Evolutionary conservation across 495 filamentous ascomycete genomes (phyloP), one percentile per base, ranked within the genome.

Genomic region (Halenospora varia): DNA sequence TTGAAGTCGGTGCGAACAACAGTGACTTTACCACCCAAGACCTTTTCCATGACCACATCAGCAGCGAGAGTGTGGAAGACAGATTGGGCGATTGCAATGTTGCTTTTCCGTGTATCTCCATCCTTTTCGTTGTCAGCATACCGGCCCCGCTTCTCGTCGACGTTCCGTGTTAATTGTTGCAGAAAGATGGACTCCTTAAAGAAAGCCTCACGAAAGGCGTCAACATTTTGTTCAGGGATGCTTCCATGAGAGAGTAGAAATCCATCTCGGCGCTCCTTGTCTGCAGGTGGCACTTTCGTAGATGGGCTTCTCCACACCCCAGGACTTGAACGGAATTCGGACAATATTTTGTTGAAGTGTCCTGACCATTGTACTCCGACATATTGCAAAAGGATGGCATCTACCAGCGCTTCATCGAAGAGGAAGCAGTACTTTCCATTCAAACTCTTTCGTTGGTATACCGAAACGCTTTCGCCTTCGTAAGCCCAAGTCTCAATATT

Each of bases 341-440:
- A 61, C 46, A 85, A 76, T 0, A 64, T 65, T 2, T 48, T 17
- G 25, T 78, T 77, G 60, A 87, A 71, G 20, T 76, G 67, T 15
- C 81, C 75, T 9, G 80, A 75, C 83, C 82, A 87, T 47, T 72
- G 77, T 3, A 81, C 64, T 18, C 84, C 84, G 25, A 88, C 75
- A 42, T 83, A 84, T 24, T 87, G 82, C 10, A 87, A 67, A 55
- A 88, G 74, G 15, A 88, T 75, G 2, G 79, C 75, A 53, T 87
- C 82, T 4, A 87, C 71, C 24, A 88, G 70, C 53, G 87, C 85
- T 59, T 85, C 83, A 44, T 87, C 81, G 80, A 85, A 82, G 60
- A 75, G 78, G 4, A 88, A 72, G 1, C 79, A 77, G 57, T 85
- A 87, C 49, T 79, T 77, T 0, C 84, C 83, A 56, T 82, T 86